Conservation (phyloP, 768 basidiomycete genomes). For the Glaciozyma antarctica region DNA sequence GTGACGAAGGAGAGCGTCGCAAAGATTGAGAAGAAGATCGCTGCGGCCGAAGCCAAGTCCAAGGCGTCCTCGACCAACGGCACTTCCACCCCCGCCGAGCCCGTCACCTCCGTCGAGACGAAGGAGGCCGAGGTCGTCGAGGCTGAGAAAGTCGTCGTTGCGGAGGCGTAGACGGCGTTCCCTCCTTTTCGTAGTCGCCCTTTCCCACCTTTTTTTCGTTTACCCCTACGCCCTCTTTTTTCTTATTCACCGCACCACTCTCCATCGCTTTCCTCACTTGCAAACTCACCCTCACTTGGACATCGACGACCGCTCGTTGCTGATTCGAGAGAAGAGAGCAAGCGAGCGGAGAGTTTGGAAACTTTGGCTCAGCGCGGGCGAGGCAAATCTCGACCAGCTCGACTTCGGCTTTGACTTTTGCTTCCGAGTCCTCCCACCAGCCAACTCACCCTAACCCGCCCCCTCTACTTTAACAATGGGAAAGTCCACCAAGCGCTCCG, state of each 20-base stretch:
- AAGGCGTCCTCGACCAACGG: slow-evolving; percentile 32
- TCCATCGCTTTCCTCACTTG: not conserved
- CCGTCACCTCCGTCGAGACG: not conserved
- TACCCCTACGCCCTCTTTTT: not conserved
- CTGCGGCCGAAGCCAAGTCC: slow-evolving; percentile 69
- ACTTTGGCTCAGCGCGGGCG: too few species aligned
- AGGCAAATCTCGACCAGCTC: too few species aligned
- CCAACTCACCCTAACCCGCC: too few species aligned
- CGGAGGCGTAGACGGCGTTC: not conserved
- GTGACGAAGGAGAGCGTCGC: slow-evolving; percentile 33
- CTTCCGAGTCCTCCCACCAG: too few species aligned
- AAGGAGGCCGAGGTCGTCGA: not conserved
- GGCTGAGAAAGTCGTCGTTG: not conserved
- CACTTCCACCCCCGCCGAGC: not conserved
- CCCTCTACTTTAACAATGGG: too few species aligned
- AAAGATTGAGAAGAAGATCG: slow-evolving; percentile 52
- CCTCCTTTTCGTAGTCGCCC: too few species aligned
- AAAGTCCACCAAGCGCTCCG: too few species aligned
- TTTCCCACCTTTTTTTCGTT: not conserved
- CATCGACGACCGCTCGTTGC: not conserved
- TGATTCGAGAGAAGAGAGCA: too few species aligned
- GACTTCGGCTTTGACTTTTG: too few species aligned
- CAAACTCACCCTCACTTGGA: not conserved
- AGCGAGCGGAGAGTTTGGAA: too few species aligned
- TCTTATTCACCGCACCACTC: not conserved